Evolutionary conservation across 495 filamentous ascomycete species (phyloP), one percentile per base, ranked within the genome.

Genomic region (Xylaria castorea): DNA sequence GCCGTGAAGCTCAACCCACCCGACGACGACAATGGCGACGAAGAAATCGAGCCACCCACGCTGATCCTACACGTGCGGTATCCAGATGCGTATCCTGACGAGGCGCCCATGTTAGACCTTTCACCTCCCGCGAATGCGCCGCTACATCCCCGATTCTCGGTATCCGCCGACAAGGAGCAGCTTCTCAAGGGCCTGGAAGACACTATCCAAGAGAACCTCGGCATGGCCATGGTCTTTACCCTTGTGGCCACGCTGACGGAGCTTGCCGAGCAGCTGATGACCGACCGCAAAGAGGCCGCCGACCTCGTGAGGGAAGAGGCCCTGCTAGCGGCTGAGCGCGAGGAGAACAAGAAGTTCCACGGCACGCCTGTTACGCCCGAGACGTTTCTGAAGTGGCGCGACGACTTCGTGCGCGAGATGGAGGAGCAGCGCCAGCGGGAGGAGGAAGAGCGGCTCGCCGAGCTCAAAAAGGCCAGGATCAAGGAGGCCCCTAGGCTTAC

Each of bases 211-310:
- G 96, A 98, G 81, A 98, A 94, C 72, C 79, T 98, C 46, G 96
- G 96, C 40, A 97, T 97, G 90, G 92, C 94, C n/a, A 99, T 99
- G 96, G 87, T 99, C 0, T 99, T 97, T 82, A 94, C 95, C 0
- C 84, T 99, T 22, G 90, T 94, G 40, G 92, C 91, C 50, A 89
- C 92, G 3, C 81, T 99, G 67, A 98, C 97, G 77, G 96, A 99
- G 70, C 85, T 86, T 46, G 94, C 93, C 6, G 96, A 99, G 83
- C 85, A 88, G 67, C 85, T 99, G 30, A 89, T 97, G 75, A 72
- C 80, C 3, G 89, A 93, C 60, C 90, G 97, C 30, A 83, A 75
- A 61, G 86, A 89, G 62, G 88, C 85, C 8, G 90, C 86, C 11
- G 88, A 88, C 12, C 85, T 89, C 74, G 84, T 77, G 71, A 88